Evolutionary conservation across 2,329 filamentous ascomycete species (phyloP), one percentile per base, ranked within the genome.

Genomic region (Thelonectria blattea): DNA sequence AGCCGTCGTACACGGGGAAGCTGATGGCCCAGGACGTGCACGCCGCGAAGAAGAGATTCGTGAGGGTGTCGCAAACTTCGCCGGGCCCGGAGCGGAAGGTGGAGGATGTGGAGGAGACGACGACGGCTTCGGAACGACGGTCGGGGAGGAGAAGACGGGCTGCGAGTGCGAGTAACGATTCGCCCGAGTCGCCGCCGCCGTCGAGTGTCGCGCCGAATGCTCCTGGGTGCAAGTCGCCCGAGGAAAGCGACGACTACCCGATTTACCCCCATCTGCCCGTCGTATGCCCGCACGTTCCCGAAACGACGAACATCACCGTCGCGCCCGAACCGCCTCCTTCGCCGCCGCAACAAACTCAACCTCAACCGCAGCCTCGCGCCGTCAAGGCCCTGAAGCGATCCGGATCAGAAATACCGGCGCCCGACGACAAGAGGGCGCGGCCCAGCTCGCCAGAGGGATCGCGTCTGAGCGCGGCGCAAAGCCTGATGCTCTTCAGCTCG

Each of bases 11-110:
- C 30, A 69, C 69, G 22, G 69, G 69, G 3, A 71, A 70, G 37
- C 60, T 71, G 54, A 71, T 71, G 69, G 69, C 69, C 3, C 69
- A 71, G 57, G 69, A 71, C 58, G 69, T 71, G 2, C 69, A 71
- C 17, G 68, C 69, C 30, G 69, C 69, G 11, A 71, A 71, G 60
- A 71, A 71, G 56, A 68, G 69, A 42, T 71, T 71, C 24, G 69
- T 71, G 42, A 60, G 65, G 22, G 61, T 58, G 1, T 50, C 62
- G 45, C 64, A 66, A 20, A 66, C 62, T 24, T 71, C 68, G 12
- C 68, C 68, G 2, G 58, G 46, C 15, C 58, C 46, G 2, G 68
- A 69, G 17, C 41, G 56, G n/a, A 63, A 62, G 10, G 39, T 18
- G 15, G 67, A 69, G 2, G 68, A 68, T 24, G 56, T 30, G 2